These are phyloP conservation scores for Botrytis deweyae DNA, from an alignment of 2,329 filamentous ascomycete genomes.

Conservation along the genomic window DNA sequence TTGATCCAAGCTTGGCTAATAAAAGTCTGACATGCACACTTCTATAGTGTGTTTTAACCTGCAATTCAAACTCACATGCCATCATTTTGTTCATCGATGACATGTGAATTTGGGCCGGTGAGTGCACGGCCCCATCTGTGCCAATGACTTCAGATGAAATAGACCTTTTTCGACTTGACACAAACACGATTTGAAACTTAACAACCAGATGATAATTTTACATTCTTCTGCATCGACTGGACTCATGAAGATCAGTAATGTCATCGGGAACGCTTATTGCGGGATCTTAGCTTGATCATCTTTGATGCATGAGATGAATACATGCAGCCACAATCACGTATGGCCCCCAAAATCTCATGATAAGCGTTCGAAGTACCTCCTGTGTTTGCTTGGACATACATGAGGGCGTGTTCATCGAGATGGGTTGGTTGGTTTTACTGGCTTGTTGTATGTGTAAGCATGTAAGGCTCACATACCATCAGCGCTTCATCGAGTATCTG, in stretches of 20 bases:
- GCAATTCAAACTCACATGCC: neutral
- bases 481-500: neutral
- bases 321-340: neutral
- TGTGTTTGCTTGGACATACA: neutral
- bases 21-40: neutral
- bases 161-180: neutral
- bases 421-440: neutral
- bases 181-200: neutral
- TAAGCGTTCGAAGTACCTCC: slow-evolving; percentile 1
- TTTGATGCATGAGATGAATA: neutral
- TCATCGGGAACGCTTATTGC: neutral
- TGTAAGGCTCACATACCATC: neutral
- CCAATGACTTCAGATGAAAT: neutral
- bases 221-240: neutral
- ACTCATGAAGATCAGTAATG: neutral
- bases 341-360: neutral
- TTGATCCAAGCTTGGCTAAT: neutral
- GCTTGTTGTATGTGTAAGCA: neutral
- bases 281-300: neutral
- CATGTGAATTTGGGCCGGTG: neutral
- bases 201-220: neutral
- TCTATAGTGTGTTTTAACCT: neutral
- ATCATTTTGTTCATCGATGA: neutral
- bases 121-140: neutral
- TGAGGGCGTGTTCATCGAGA: neutral